phyloP scores from a whole-genome alignment of 2,329 filamentous ascomycete species.

The Colletotrichum zoysiae region DNA sequence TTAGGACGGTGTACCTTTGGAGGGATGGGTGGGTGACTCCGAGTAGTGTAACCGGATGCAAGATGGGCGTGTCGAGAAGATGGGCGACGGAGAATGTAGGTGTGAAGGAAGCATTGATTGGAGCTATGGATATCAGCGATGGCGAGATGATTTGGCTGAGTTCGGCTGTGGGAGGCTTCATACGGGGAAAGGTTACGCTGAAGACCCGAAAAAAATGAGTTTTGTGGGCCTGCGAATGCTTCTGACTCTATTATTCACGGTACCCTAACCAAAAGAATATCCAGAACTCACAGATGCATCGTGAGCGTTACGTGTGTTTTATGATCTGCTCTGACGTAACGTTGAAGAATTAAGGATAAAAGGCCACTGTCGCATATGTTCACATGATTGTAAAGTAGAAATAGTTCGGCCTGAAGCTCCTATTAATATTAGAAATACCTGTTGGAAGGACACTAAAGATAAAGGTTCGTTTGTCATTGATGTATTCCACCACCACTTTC shows the following conservation, averaged over 20 bases:
- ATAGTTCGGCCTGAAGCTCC: no score
- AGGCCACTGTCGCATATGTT: no score
- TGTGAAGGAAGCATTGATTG: neutral
- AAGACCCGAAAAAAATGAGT: neutral
- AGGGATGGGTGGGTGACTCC: neutral
- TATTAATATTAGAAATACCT: no score
- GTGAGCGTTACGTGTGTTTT: no score
- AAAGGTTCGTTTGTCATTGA: no score
- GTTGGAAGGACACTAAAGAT: no score
- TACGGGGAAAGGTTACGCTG: slow-evolving; percentile 1
- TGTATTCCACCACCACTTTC: no score
- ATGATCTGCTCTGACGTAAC: no score
- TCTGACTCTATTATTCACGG: neutral
- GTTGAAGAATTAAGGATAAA: no score
- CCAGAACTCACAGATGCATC: no score
- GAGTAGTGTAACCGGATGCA: slow-evolving; percentile 3
- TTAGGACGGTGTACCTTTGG: slow-evolving; percentile 18
- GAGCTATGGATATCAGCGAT: neutral
- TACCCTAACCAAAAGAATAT: neutral
- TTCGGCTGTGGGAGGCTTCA: slow-evolving; percentile 5
- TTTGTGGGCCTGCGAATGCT: neutral
- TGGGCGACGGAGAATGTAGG: neutral
- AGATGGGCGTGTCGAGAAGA: slow-evolving; percentile 19
- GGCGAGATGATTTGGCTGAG: slow-evolving; percentile 4
- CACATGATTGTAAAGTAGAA: no score